Conservation (phyloP, 73 alveolate genomes). For the Tetrahymena elliotti region DNA sequence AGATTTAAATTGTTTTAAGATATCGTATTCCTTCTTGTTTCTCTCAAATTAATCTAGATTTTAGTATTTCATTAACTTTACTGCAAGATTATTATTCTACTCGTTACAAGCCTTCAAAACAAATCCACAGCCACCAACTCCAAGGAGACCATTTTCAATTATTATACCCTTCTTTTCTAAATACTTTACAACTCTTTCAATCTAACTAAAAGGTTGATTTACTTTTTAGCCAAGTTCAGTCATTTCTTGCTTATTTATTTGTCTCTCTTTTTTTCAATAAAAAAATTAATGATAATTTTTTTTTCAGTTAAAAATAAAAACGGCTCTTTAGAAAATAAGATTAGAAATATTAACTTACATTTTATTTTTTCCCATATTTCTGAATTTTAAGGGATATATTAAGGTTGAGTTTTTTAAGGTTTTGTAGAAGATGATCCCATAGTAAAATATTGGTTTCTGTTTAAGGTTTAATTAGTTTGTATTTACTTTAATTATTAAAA, state of each 20-base stretch:
- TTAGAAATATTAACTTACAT: not conserved
- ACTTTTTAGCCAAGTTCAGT: not conserved
- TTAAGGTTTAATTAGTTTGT: no score
- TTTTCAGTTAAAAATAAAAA: not conserved
- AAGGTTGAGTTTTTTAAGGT: not conserved
- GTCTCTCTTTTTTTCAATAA: not conserved
- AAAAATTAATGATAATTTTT: not conserved
- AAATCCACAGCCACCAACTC: not conserved
- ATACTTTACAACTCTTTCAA: not conserved
- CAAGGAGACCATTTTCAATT: not conserved
- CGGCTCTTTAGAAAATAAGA: not conserved
- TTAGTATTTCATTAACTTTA: not conserved
- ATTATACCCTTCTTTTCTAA: not conserved
- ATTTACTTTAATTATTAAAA: no score
- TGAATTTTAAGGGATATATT: not conserved
- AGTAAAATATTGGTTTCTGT: no score
- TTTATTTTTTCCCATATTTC: not conserved
- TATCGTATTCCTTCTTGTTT: not conserved
- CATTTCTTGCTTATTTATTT: not conserved
- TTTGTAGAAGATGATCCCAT: not conserved
- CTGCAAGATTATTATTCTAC: not conserved
- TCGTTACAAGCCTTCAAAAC: not conserved
- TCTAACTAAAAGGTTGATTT: not conserved
- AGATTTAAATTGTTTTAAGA: not conserved
- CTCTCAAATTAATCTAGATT: not conserved